Evolutionary conservation across 768 basidiomycete genomes (phyloP), one percentile per base, ranked within the genome.

Genomic region (Termitomyces titanicus): DNA sequence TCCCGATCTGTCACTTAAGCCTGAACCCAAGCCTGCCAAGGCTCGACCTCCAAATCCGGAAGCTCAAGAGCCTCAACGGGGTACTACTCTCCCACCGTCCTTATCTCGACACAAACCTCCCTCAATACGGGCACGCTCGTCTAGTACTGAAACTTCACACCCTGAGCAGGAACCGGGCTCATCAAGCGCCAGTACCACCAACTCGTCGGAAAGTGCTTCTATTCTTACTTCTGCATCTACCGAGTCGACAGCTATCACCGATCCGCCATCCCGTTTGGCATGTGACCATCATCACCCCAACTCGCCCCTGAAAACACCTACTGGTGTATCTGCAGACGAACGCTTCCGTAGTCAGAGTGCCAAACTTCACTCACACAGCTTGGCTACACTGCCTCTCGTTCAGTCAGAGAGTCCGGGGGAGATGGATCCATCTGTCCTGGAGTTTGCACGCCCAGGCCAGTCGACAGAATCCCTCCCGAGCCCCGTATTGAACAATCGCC

Each of bases 401-500:
- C 58, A 63, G 53, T 68, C 70, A n/a, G 75, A 77, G 31, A 80
- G 79, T 54, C 77, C 79, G 2, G 58, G 64, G 15, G 77, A 88
- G 64, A 81, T 86, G 79, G 88, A 92, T 64, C 84, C 83, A 7
- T 88, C 87, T 15, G 92, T 94, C 35, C 72, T 88, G 61, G 75
- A 74, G 17, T 86, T 94, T 69, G 88, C 84, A 22, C 81, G 92
- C 46, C 89, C 93, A 15, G 85, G 80, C 11, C 78, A 81, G 49
- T 89, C 87, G 12, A 92, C 92, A 7, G 89, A 91, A 73, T 83
- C 82, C 56, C 73, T 89, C 10, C 81, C 80, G 3, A 66, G 61
- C 39, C 62, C 66, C 37, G 24, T 39, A 3, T 24, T 50, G 17
- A 58, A 57, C 56, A 70, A 73, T 35, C 60, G 71, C n/a, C 63